phyloP scores from a whole-genome alignment of 805 yeast genomes.

The Candida maris region DNA sequence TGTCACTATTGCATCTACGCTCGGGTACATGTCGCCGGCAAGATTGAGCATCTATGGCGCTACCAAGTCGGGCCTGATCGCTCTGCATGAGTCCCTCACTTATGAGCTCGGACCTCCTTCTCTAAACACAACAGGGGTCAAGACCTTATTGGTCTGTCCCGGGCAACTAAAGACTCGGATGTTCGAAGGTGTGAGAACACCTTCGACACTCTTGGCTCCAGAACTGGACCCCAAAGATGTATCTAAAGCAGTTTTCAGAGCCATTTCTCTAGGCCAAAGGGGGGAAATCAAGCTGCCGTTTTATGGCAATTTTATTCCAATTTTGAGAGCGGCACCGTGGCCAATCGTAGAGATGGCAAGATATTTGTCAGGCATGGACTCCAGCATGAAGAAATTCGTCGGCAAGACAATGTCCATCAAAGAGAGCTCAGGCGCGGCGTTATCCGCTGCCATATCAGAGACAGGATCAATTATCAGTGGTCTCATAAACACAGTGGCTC shows the following conservation, averaged over 20 bases:
- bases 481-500: conserved; percentile 8
- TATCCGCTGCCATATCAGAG: conserved; percentile 17
- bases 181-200: conserved; percentile 73
- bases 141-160: conserved; percentile 76
- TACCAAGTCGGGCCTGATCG: conserved; percentile 80
- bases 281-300: conserved; percentile 73
- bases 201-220: conserved; percentile 76
- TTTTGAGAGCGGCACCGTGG: conserved; percentile 70
- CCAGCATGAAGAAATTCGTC: conserved; percentile 33
- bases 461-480: conserved; percentile 22
- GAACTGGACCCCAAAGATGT: conserved; percentile 66
- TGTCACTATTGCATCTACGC: conserved; percentile 76
- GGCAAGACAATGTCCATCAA: conserved; percentile 19
- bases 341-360: conserved; percentile 57
- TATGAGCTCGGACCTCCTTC: conserved; percentile 60
- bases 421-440: conserved; percentile 15
- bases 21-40: conserved; percentile 85
- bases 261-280: conserved; percentile 56
- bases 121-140: conserved; percentile 48
- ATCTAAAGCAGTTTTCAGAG: conserved; percentile 53
- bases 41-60: conserved; percentile 82
- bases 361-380: conserved; percentile 65
- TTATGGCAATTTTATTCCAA: conserved; percentile 72
- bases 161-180: conserved; percentile 78
- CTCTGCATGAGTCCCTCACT: conserved; percentile 77